Evolutionary conservation across 2,329 filamentous ascomycete species (phyloP).

Genomic region (Paraphoma chrysanthemicola): DNA sequence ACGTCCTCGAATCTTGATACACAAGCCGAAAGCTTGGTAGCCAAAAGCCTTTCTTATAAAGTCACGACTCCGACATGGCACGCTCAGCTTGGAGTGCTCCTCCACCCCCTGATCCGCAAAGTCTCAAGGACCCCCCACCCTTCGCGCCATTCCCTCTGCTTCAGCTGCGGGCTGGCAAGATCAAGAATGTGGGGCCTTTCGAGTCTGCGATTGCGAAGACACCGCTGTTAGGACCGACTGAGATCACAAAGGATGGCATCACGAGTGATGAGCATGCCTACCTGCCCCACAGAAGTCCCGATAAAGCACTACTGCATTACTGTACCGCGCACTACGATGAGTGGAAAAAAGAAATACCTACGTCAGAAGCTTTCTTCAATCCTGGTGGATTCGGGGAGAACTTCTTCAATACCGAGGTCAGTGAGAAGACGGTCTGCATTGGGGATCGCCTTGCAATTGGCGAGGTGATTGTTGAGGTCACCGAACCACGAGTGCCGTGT

Average conservation of each 20-base stretch:
- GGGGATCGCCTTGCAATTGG: constrained; percentile 65
- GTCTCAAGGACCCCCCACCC: constrained; percentile 25
- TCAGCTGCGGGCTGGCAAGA: constrained; percentile 64
- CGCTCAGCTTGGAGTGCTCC: constrained; percentile 27
- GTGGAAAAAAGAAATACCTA: constrained; percentile 63
- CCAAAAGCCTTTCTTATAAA: no score
- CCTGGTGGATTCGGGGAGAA: constrained; percentile 72
- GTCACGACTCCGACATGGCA: constrained; percentile 13
- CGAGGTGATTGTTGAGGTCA: constrained; percentile 63
- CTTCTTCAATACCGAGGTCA: constrained; percentile 64
- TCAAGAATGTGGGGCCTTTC: constrained; percentile 61
- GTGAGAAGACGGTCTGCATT: constrained; percentile 70
- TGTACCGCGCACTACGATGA: constrained; percentile 65
- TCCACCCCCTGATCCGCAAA: constrained; percentile 25
- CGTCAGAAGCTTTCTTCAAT: constrained; percentile 59
- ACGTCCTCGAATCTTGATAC: no score
- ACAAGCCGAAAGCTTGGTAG: no score
- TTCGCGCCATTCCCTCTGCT: constrained; percentile 57
- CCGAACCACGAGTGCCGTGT: constrained; percentile 68
- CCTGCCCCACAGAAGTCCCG: constrained; percentile 66
- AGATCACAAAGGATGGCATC: constrained; percentile 59
- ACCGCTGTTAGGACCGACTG: constrained; percentile 52
- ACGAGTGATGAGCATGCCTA: constrained; percentile 68
- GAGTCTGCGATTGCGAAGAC: constrained; percentile 65
- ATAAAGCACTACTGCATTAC: constrained; percentile 70